These are phyloP conservation scores for Zoysia matrella DNA, from an alignment of 202 grass and related monocot genomes.

Conservation along the genomic window DNA sequence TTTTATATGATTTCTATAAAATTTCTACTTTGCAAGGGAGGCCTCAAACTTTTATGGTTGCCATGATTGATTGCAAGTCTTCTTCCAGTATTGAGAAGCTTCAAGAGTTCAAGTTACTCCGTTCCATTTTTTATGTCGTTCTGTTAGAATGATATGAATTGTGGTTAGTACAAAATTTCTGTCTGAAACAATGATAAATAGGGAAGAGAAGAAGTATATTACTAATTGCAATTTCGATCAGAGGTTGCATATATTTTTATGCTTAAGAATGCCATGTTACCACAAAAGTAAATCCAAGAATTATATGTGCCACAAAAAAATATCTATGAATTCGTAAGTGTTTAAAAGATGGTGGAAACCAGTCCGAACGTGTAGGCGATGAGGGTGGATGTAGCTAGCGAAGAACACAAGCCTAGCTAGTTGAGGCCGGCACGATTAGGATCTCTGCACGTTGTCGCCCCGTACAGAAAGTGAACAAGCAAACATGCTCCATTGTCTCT, in stretches of 20 bases:
- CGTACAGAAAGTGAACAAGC: neutral
- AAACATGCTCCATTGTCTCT: neutral
- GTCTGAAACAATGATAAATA: too few relatives aligned
- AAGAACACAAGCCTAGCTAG: neutral
- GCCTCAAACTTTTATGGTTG: too few relatives aligned
- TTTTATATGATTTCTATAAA: too few relatives aligned
- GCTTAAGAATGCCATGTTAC: neutral
- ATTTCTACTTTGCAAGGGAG: too few relatives aligned
- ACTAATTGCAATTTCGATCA: too few relatives aligned
- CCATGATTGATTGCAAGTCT: too few relatives aligned
- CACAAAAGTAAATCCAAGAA: neutral
- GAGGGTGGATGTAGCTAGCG: constrained; percentile 8
- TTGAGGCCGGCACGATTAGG: constrained; percentile 48
- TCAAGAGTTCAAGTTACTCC: neutral
- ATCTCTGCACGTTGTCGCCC: constrained; percentile 34
- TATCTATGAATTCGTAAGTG: too few relatives aligned
- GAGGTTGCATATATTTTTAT: neutral
- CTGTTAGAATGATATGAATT: too few relatives aligned
- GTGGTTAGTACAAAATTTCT: too few relatives aligned
- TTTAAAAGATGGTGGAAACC: neutral
- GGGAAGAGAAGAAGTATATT: too few relatives aligned
- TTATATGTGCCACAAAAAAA: neutral
- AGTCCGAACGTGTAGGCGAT: neutral
- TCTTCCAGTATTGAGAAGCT: neutral
- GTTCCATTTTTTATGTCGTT: too few relatives aligned